Evolutionary conservation across 2,329 filamentous ascomycete genomes (phyloP).

Genomic region (Fusarium nodosum): DNA sequence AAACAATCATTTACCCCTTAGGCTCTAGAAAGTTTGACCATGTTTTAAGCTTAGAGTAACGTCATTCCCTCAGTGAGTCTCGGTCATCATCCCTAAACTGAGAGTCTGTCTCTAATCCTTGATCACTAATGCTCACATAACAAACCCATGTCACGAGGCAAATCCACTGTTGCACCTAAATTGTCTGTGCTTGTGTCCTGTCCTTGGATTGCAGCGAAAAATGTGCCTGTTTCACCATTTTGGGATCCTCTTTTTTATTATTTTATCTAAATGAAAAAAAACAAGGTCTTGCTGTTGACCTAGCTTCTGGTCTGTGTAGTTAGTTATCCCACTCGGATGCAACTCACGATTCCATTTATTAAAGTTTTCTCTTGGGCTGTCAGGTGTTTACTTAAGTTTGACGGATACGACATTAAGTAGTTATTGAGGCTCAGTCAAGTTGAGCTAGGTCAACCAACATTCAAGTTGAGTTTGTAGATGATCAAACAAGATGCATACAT

Average conservation of each 20-base stretch:
- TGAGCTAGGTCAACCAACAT: not conserved
- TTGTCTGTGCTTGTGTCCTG: conserved; percentile 7
- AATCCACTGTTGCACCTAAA: conserved; percentile 28
- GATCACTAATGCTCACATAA: conserved; percentile 48
- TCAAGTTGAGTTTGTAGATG: not conserved
- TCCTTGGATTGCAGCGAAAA: conserved; percentile 11
- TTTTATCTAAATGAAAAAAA: not conserved
- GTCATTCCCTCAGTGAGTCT: not conserved
- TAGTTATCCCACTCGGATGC: conserved; percentile 12
- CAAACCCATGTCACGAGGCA: conserved; percentile 24
- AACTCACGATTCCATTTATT: conserved; percentile 3
- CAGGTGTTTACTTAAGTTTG: not conserved
- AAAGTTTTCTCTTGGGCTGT: not conserved
- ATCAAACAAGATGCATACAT: not conserved
- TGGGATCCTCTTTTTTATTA: conserved; percentile 2
- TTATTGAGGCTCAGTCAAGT: conserved; percentile 10
- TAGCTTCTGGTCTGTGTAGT: not conserved
- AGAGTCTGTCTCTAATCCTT: not conserved
- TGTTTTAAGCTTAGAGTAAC: conserved; percentile 30
- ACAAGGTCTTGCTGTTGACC: not conserved
- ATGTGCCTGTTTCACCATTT: conserved; percentile 21
- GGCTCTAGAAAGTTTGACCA: conserved; percentile 10
- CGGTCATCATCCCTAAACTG: not conserved
- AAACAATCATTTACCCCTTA: conserved; percentile 4
- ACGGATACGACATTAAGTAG: conserved; percentile 22